Percentiles rank a stretch among this genome's conserved stretches.
phyloP scores from a whole-genome alignment of 805 yeast genomes.

The Cyberlindnera suaveolens region DNA sequence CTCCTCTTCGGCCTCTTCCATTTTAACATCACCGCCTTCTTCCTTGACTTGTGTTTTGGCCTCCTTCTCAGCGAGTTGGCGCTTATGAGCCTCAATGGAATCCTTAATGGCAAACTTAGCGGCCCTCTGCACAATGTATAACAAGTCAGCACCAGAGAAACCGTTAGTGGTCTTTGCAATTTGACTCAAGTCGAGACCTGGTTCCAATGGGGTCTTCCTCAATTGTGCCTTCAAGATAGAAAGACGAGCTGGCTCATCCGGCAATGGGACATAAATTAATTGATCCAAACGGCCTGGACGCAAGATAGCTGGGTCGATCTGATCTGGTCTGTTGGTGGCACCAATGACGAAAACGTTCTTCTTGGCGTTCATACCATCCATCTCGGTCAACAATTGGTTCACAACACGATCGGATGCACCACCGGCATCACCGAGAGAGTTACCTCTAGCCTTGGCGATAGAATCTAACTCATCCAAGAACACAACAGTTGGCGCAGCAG shows the following conservation, averaged over 20 bases:
- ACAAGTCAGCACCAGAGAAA: constrained; percentile 98
- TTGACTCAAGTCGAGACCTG: constrained; percentile 82
- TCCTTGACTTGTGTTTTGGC: constrained; percentile 31
- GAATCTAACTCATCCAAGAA: constrained; percentile 98
- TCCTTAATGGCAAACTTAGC: constrained; percentile 99
- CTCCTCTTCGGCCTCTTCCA: constrained; percentile 47
- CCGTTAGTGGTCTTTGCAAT: constrained; percentile 95
- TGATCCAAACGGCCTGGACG: constrained; percentile 99
- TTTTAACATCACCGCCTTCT: constrained; percentile 46
- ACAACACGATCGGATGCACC: constrained; percentile 97
- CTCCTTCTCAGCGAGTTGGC: constrained; percentile 39
- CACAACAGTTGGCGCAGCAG: constrained; percentile 99
- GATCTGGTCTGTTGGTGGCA: constrained; percentile 99
- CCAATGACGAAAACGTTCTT: constrained; percentile 98
- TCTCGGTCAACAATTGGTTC: constrained; percentile 90
- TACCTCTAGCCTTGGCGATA: constrained; percentile 96
- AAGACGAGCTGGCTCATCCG: constrained; percentile 90
- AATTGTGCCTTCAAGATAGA: constrained; percentile 93
- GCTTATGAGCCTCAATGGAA: constrained; percentile 78
- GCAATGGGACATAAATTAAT: constrained; percentile 96
- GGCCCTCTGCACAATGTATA: constrained; percentile 95
- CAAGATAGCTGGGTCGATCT: constrained; percentile 95
- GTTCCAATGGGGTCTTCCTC: constrained; percentile 97
- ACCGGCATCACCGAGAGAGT: constrained; percentile 85
- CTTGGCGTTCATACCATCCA: constrained; percentile 99